Conservation (phyloP, 2,329 filamentous ascomycete species). For the Fusarium siculi region DNA sequence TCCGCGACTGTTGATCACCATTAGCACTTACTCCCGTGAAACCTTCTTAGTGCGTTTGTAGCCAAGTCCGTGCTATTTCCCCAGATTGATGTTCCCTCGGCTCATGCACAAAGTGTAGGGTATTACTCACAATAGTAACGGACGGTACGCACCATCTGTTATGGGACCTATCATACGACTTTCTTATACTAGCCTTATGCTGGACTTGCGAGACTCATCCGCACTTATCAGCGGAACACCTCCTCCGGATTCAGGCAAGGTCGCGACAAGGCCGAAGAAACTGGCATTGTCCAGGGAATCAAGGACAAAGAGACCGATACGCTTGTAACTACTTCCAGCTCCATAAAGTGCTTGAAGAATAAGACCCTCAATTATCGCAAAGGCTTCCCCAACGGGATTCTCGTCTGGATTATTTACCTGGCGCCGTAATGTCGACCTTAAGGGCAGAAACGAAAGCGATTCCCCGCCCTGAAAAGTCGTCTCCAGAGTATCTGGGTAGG, state of each 20-base stretch:
- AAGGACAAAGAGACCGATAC: neutral
- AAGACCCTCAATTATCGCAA: neutral
- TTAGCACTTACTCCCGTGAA: neutral
- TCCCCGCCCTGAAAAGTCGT: neutral
- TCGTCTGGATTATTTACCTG: no score
- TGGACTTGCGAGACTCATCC: neutral
- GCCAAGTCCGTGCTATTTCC: neutral
- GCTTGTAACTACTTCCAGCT: neutral
- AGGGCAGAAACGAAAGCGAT: neutral
- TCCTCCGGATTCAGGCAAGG: neutral
- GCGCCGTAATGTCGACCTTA: neutral
- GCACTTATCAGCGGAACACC: neutral
- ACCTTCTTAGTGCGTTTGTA: neutral
- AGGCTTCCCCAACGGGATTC: neutral
- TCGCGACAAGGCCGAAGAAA: neutral
- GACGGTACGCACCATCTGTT: no score
- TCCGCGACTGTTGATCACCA: neutral
- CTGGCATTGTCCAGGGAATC: neutral
- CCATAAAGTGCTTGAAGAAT: neutral
- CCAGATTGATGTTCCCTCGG: neutral
- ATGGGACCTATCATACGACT: fast-evolving
- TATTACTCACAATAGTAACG: neutral
- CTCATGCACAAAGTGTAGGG: neutral
- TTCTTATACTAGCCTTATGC: neutral
- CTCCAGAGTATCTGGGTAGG: neutral